phyloP scores from a whole-genome alignment of 148 eudicot genomes.

The Fallopia convolvulus region DNA sequence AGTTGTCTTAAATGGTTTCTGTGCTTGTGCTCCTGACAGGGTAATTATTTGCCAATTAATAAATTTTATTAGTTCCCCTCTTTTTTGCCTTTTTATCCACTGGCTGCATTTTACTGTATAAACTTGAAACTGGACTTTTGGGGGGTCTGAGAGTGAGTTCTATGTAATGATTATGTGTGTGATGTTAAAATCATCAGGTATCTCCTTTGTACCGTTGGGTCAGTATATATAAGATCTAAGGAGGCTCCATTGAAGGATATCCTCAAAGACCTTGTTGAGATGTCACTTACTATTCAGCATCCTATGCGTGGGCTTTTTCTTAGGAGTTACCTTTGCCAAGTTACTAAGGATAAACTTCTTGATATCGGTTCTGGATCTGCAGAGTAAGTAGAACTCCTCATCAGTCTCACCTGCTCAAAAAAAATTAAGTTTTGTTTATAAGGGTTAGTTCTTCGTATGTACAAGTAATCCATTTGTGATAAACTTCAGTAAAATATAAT shows the following conservation, averaged over 20 bases:
- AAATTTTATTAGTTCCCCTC: not conserved
- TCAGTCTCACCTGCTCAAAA: not conserved
- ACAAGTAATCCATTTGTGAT: not conserved
- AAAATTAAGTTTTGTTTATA: not conserved
- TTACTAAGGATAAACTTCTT: constrained; percentile 84
- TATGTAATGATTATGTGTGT: not conserved
- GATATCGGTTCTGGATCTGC: constrained; percentile 74
- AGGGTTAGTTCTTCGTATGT: not conserved
- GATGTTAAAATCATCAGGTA: constrained; percentile 51
- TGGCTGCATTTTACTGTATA: not conserved
- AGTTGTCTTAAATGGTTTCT: not conserved
- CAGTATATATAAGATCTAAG: constrained; percentile 84
- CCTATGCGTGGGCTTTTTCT: constrained; percentile 94
- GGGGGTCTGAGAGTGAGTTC: not conserved
- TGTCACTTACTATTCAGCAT: constrained; percentile 94
- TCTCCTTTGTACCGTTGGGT: constrained; percentile 95
- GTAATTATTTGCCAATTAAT: not conserved
- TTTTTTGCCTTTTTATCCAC: not conserved
- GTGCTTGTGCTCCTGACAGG: not conserved
- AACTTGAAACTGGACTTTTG: not conserved
- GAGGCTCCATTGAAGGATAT: constrained; percentile 89
- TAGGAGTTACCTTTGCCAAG: constrained; percentile 96
- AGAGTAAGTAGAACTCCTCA: constrained; percentile 45
- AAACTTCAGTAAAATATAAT: not conserved
- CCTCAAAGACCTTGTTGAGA: constrained; percentile 91